Evolutionary conservation across 2,329 filamentous ascomycete genomes (phyloP).

Genomic region (Myriosclerotinia scirpicola): DNA sequence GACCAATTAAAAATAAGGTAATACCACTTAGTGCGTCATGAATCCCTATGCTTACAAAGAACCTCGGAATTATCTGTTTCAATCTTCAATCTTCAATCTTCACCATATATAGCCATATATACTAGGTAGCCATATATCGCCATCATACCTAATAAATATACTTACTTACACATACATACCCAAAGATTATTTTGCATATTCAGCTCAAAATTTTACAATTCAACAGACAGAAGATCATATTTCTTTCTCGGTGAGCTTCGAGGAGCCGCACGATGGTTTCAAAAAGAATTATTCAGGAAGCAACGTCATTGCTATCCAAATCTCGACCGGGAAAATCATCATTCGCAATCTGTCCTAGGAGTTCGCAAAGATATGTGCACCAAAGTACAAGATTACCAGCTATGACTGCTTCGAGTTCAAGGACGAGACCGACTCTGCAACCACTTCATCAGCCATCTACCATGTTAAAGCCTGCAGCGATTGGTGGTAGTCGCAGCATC

Average conservation of each 20-base stretch:
- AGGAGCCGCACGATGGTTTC: conserved; percentile 31
- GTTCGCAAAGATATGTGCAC: conserved; percentile 44
- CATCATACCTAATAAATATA: background rate
- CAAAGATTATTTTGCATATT: background rate
- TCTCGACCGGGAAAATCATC: conserved; percentile 36
- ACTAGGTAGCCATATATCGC: background rate
- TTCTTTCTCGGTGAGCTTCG: background rate
- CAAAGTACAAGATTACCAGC: conserved; percentile 47
- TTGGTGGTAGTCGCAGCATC: conserved; percentile 65
- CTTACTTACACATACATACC: no score
- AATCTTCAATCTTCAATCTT: conserved; percentile 16
- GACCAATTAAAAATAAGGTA: conserved; percentile 1
- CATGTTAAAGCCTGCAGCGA: conserved; percentile 42
- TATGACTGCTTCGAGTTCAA: conserved; percentile 49
- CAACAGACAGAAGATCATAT: background rate
- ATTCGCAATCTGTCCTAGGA: conserved; percentile 36
- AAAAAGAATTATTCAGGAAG: conserved; percentile 31
- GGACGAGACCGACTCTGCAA: conserved; percentile 48
- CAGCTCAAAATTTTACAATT: background rate
- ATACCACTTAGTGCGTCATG: conserved; percentile 11
- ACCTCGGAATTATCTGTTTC: background rate
- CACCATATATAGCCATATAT: background rate
- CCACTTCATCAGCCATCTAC: conserved; percentile 45
- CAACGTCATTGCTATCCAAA: conserved; percentile 31
- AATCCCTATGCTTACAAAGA: conserved; percentile 13